phyloP scores from a whole-genome alignment of 2,329 filamentous ascomycete genomes.

The Elsinoe arachidis region DNA sequence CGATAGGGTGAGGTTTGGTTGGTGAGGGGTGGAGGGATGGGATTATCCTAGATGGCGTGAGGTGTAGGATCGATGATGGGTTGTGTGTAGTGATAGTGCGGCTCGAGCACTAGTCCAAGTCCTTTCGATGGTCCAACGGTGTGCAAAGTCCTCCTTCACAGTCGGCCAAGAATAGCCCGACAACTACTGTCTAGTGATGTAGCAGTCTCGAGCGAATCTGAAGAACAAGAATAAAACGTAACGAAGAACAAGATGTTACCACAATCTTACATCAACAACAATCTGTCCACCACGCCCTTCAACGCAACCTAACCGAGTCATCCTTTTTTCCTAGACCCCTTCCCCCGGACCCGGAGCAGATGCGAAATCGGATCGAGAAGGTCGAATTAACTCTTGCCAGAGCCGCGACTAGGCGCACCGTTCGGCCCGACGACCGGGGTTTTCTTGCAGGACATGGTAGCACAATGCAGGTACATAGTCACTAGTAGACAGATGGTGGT shows the following conservation, averaged over 20 bases:
- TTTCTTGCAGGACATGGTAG: neutral
- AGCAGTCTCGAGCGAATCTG: too few species aligned
- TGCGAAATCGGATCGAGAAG: neutral
- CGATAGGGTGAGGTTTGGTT: neutral
- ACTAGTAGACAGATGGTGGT: neutral
- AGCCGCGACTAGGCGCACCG: neutral
- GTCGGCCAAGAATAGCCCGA: too few species aligned
- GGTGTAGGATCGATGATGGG: too few species aligned
- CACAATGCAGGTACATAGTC: neutral
- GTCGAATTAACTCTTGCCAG: neutral
- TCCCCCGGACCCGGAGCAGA: neutral
- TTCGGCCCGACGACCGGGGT: neutral
- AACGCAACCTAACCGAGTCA: neutral
- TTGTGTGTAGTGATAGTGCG: too few species aligned
- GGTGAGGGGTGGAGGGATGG: neutral
- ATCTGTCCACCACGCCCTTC: neutral
- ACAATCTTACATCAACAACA: neutral
- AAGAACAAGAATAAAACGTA: too few species aligned
- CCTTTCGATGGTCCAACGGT: too few species aligned
- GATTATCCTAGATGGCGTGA: too few species aligned
- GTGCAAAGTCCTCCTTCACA: too few species aligned
- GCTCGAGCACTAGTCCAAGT: too few species aligned
- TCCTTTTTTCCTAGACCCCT: neutral
- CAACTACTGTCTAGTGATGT: too few species aligned
- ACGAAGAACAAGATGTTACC: too few species aligned